Conservation (phyloP, 257 asterid species). For the Gardenia jasminoides region DNA sequence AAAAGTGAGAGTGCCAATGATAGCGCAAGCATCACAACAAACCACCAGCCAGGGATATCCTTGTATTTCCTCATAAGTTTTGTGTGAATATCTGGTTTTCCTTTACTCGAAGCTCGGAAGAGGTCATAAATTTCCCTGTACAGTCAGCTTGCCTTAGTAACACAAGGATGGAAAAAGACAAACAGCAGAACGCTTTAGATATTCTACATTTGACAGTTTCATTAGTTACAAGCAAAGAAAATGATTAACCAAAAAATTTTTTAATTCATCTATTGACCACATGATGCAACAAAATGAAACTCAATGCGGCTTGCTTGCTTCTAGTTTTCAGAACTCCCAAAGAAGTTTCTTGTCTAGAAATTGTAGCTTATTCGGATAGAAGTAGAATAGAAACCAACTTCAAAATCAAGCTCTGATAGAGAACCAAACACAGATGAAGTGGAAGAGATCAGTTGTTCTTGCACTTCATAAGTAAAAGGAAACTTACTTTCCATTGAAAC, state of each 20-base stretch:
- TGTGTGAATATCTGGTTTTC: constrained; percentile 64
- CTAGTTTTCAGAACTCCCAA: too few species aligned
- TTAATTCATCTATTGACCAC: too few species aligned
- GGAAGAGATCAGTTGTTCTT: not conserved
- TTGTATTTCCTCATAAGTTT: constrained; percentile 60
- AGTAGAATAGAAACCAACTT: not conserved
- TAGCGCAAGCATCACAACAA: constrained; percentile 31
- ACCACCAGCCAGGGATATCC: constrained; percentile 85
- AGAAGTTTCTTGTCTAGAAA: too few species aligned
- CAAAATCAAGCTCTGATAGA: too few species aligned
- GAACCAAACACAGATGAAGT: not conserved
- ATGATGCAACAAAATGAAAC: not conserved
- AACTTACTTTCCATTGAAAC: constrained; percentile 70
- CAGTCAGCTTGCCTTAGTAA: not conserved
- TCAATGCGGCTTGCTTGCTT: too few species aligned
- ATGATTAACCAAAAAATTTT: too few species aligned
- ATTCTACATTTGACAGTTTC: too few species aligned
- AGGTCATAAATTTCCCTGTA: constrained; percentile 48
- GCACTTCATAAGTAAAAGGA: not conserved
- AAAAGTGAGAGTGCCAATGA: constrained; percentile 46
- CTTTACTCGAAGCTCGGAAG: constrained; percentile 33
- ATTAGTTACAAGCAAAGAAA: too few species aligned
- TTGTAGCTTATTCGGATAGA: too few species aligned
- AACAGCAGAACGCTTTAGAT: not conserved
- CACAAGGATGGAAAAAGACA: not conserved